A percentile compares a stretch with the other conserved stretches of the same genome.
Evolutionary conservation across 257 asterid species (phyloP).

Genomic region (Salvia rosmarinus): DNA sequence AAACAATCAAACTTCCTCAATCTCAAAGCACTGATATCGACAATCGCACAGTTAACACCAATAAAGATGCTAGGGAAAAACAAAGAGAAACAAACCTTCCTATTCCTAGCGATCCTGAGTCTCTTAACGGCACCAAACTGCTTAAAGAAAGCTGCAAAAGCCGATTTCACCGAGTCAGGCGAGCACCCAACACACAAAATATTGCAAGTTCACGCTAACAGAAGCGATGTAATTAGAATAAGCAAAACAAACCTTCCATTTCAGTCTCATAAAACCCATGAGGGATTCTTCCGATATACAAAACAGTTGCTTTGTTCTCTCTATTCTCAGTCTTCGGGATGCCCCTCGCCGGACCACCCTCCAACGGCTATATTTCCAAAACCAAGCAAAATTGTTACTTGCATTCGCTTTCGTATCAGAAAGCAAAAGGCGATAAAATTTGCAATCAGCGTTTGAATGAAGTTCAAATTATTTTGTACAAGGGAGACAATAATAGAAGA

Average conservation of each 20-base stretch:
- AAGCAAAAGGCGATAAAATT: neutral
- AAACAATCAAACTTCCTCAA: conserved; percentile 1
- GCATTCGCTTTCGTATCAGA: neutral
- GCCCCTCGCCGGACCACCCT: conserved; percentile 71
- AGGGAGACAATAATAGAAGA: neutral
- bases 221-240: neutral
- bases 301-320: conserved; percentile 64
- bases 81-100: conserved; percentile 59
- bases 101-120: conserved; percentile 82
- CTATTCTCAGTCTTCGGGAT: conserved; percentile 45
- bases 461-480: neutral
- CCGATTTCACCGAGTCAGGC: neutral
- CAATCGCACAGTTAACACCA: neutral
- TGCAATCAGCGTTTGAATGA: too few relatives aligned
- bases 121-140: conserved; percentile 89
- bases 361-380: conserved; percentile 59
- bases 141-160: conserved; percentile 81
- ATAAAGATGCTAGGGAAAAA: neutral
- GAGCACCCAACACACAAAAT: neutral
- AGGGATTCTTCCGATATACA: conserved; percentile 93
- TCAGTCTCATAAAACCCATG: conserved; percentile 96
- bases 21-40: neutral
- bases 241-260: conserved; percentile 71
- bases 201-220: neutral
- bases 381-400: neutral